Percentiles rank a stretch among this genome's conserved stretches.
phyloP scores from a whole-genome alignment of 2,329 filamentous ascomycete genomes.

The Botrytis paeoniae region DNA sequence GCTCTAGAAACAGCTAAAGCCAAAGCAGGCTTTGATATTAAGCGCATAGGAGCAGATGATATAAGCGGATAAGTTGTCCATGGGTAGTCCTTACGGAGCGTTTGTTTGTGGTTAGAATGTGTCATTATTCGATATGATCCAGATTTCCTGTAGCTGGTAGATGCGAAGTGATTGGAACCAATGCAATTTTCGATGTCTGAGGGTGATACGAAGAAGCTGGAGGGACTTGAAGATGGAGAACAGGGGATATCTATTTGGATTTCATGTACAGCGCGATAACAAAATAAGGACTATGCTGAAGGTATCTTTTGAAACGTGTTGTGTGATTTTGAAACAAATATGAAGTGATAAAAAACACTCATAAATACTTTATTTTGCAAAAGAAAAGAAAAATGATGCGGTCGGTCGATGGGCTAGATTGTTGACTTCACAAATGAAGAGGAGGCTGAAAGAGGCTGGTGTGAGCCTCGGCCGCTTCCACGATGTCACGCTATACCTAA shows the following conservation, averaged over 20 bases:
- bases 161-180: background rate
- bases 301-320: background rate
- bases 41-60: conserved; percentile 65
- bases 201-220: conserved; percentile 1
- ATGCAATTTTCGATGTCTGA: background rate
- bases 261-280: background rate
- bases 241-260: background rate
- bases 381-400: background rate
- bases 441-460: conserved; percentile 9
- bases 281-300: background rate
- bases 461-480: background rate
- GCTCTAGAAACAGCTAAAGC: conserved; percentile 58
- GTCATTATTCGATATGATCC: conserved; percentile 11
- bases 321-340: background rate
- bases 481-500: background rate
- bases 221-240: background rate
- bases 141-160: background rate
- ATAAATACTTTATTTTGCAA: background rate
- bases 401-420: background rate
- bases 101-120: conserved; percentile 12
- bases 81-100: conserved; percentile 20
- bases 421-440: background rate
- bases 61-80: conserved; percentile 43
- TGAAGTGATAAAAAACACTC: background rate
- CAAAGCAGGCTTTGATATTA: conserved; percentile 54